These are phyloP conservation scores for Diaporthe amygdali DNA, from an alignment of 2,329 filamentous ascomycete genomes.

Conservation along the genomic window DNA sequence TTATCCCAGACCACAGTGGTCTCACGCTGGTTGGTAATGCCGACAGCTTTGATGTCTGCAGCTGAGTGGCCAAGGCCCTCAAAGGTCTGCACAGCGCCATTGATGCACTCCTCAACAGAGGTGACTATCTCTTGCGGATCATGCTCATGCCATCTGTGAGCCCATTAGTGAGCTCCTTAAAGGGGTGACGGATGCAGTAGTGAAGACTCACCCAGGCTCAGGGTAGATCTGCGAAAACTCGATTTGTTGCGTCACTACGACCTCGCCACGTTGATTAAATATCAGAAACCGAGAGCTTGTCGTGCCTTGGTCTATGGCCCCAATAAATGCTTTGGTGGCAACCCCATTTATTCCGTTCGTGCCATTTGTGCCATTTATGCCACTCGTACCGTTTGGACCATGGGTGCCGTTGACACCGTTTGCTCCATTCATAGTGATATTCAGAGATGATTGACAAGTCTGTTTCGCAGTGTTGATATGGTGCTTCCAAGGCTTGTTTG, in stretches of 20 bases:
- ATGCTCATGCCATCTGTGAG: conserved; percentile 83
- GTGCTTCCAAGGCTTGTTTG: not conserved
- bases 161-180: conserved; percentile 21
- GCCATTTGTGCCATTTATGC: not conserved
- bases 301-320: conserved; percentile 89
- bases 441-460: not conserved
- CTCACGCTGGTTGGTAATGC: conserved; percentile 90
- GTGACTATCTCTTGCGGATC: conserved; percentile 77
- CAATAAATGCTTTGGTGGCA: conserved; percentile 64
- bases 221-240: conserved; percentile 88
- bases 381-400: not conserved
- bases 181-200: conserved; percentile 1
- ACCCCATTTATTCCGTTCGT: not conserved
- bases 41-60: conserved; percentile 75
- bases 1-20: conserved; percentile 87
- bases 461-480: not conserved
- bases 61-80: conserved; percentile 68
- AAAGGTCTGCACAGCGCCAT: conserved; percentile 75
- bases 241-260: conserved; percentile 82
- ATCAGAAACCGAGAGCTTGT: conserved; percentile 91
- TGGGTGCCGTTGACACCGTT: not conserved
- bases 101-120: conserved; percentile 81
- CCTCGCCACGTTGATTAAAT: conserved; percentile 80
- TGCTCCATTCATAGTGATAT: not conserved
- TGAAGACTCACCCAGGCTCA: conserved; percentile 73